phyloP scores from a whole-genome alignment of 2,329 filamentous ascomycete genomes.

The Alternaria longipes region DNA sequence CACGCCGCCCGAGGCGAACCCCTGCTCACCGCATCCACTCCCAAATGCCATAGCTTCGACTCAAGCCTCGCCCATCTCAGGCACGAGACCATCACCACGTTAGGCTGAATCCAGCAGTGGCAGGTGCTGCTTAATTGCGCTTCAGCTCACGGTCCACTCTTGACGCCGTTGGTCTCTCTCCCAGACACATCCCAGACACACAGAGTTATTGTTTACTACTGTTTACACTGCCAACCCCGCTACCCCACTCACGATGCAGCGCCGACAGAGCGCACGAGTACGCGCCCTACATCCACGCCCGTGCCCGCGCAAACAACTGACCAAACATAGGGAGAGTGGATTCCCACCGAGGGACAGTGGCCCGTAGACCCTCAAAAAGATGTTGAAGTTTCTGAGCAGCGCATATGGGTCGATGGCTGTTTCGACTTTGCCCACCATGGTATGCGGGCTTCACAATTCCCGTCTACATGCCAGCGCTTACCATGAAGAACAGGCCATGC shows the following conservation, averaged over 20 bases:
- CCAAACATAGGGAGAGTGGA: conserved; percentile 45
- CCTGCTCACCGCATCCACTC: neutral
- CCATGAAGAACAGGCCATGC: conserved; percentile 75
- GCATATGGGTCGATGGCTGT: conserved; percentile 98
- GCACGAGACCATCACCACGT: neutral
- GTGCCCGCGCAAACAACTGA: neutral
- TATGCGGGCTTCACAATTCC: conserved; percentile 46
- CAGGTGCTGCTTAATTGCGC: neutral
- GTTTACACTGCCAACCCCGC: conserved; percentile 1
- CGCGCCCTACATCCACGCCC: neutral
- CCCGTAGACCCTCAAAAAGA: conserved; percentile 72
- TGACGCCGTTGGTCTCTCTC: too few relatives aligned
- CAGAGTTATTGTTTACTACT: neutral
- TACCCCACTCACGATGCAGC: conserved; percentile 37
- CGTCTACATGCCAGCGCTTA: conserved; percentile 5
- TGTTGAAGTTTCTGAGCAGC: conserved; percentile 67
- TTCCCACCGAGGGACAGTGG: conserved; percentile 66
- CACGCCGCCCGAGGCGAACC: conserved; percentile 10
- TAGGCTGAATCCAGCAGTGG: neutral
- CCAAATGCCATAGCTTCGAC: neutral
- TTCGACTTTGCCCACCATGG: conserved; percentile 99
- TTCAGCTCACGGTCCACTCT: neutral
- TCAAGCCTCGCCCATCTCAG: neutral
- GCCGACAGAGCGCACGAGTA: conserved; percentile 51
- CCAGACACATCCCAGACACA: too few relatives aligned